Evolutionary conservation across 192 early-diverging fungal species (phyloP).

Genomic region (Kickxella alabastrina): DNA sequence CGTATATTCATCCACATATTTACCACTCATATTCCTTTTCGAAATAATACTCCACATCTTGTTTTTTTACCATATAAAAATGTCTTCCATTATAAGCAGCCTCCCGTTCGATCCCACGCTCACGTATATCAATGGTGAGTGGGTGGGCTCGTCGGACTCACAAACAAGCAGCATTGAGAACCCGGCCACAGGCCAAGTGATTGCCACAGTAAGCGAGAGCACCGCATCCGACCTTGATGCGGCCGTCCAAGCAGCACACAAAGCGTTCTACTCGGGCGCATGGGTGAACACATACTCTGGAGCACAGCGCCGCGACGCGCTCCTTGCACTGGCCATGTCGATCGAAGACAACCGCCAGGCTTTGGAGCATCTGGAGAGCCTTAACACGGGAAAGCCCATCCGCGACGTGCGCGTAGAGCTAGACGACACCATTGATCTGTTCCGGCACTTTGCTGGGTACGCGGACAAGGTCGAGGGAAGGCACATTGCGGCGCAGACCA

Average conservation of each 20-base stretch:
- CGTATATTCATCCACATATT: no score
- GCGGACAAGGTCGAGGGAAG: constrained; percentile 51
- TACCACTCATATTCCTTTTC: no score
- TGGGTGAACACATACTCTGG: constrained; percentile 50
- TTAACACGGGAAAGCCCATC: constrained; percentile 56
- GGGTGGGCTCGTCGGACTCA: constrained; percentile 12
- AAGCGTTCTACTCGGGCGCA: constrained; percentile 41
- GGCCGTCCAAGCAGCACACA: constrained; percentile 42
- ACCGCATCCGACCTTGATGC: constrained; percentile 31
- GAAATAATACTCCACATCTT: no score
- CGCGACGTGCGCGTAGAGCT: constrained; percentile 51
- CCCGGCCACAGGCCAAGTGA: constrained; percentile 33
- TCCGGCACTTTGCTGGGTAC: constrained; percentile 49
- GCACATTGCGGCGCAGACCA: constrained; percentile 41
- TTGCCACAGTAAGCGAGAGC: constrained; percentile 43
- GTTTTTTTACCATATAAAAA: no score
- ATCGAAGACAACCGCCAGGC: constrained; percentile 38
- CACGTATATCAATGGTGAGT: constrained; percentile 39
- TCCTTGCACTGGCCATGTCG: constrained; percentile 41
- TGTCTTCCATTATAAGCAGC: no score
- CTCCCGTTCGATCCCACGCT: constrained; percentile 39
- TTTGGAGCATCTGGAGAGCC: constrained; percentile 48
- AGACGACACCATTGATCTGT: constrained; percentile 47
- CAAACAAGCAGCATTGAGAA: constrained; percentile 33
- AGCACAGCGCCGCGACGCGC: constrained; percentile 51